phyloP scores from a whole-genome alignment of 108 stramenopile genomes.

The Pseudonitzschia multiseries region DNA sequence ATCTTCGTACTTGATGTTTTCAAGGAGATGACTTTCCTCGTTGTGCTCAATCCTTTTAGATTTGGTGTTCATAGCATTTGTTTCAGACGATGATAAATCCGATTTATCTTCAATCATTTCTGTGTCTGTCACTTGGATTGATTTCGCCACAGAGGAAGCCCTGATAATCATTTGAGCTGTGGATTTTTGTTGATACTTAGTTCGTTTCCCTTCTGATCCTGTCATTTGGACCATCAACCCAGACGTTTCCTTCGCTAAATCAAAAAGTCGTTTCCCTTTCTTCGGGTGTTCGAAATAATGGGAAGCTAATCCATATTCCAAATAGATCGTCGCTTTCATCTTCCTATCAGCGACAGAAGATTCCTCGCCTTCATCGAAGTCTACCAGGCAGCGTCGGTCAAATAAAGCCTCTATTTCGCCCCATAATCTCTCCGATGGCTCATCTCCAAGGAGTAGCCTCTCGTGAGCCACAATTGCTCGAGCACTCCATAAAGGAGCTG shows the following conservation, averaged over 20 bases:
- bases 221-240: constrained; percentile 77
- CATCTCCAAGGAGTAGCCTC: constrained; percentile 62
- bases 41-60: constrained; percentile 37
- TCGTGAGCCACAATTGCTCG: constrained; percentile 73
- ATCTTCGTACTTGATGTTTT: constrained; percentile 78
- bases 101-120: background rate
- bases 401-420: constrained; percentile 41
- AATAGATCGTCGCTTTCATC: constrained; percentile 48
- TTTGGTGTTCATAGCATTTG: constrained; percentile 9
- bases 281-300: constrained; percentile 75
- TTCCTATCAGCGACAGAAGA: background rate
- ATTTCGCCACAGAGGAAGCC: constrained; percentile 48
- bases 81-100: background rate
- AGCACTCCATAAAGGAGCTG: constrained; percentile 56
- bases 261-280: constrained; percentile 62
- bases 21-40: constrained; percentile 87
- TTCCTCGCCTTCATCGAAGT: constrained; percentile 11
- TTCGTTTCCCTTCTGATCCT: constrained; percentile 87
- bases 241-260: constrained; percentile 49
- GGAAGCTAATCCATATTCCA: constrained; percentile 89
- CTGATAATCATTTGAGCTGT: constrained; percentile 85
- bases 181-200: constrained; percentile 84
- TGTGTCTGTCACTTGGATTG: background rate
- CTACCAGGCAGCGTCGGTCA: constrained; percentile 14
- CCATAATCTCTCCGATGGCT: constrained; percentile 64